phyloP scores from a whole-genome alignment of 306 rosid species.

The Albizia julibrissin region DNA sequence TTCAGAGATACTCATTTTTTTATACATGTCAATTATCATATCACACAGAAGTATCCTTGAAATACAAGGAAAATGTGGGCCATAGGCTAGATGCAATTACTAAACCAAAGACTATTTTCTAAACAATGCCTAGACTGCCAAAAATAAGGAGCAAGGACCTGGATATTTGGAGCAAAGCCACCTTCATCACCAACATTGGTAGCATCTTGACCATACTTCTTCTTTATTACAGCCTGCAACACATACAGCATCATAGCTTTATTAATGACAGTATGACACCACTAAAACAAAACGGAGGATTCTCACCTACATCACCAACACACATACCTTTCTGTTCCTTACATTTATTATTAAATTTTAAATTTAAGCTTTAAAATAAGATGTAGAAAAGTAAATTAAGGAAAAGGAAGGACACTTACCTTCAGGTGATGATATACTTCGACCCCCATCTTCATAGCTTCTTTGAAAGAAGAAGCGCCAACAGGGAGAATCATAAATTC shows the following conservation, averaged over 20 bases:
- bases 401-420: conserved; percentile 40
- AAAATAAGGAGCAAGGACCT: conserved; percentile 49
- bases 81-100: not conserved
- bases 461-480: conserved; percentile 93
- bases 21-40: not conserved
- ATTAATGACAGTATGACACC: not conserved
- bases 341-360: not conserved
- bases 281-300: not conserved
- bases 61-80: conserved; percentile 1
- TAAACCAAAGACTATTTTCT: conserved; percentile 6
- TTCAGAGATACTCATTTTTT: not conserved
- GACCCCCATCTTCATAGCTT: conserved; percentile 99
- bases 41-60: conserved; percentile 5
- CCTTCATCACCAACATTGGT: conserved; percentile 99
- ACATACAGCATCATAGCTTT: conserved; percentile 11
- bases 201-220: conserved; percentile 98
- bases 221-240: conserved; percentile 85
- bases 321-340: not conserved
- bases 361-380: not conserved
- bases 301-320: not conserved
- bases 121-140: conserved; percentile 16
- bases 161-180: conserved; percentile 99
- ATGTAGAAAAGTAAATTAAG: not conserved
- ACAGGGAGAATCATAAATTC: conserved; percentile 98
- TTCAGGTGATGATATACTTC: conserved; percentile 96